Evolutionary conservation across 2,329 filamentous ascomycete genomes (phyloP).

Genomic region (Diaporthe velutina): DNA sequence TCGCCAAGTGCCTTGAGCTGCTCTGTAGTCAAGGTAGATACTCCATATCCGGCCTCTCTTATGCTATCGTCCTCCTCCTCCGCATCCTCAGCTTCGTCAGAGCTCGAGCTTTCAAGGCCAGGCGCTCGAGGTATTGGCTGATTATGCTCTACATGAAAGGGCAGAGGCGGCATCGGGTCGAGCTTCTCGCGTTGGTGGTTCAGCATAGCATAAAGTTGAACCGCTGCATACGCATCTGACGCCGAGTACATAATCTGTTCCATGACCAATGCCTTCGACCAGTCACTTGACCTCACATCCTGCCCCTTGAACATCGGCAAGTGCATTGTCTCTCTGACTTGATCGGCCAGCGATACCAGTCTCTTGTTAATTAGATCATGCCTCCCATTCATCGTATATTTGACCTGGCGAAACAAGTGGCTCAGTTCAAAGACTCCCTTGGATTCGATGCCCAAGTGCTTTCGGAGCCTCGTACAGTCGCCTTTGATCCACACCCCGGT

Average conservation of each 20-base stretch:
- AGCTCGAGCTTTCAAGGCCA: conserved; percentile 49
- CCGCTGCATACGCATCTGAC: conserved; percentile 84
- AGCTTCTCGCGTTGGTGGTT: conserved; percentile 77
- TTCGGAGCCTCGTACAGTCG: conserved; percentile 77
- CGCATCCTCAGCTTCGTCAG: conserved; percentile 48
- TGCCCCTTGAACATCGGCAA: conserved; percentile 82
- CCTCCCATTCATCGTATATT: conserved; percentile 67
- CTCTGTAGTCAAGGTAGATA: background rate
- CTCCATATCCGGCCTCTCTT: conserved; percentile 19
- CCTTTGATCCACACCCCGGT: conserved; percentile 81
- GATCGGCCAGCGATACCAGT: conserved; percentile 74
- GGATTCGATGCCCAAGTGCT: conserved; percentile 73
- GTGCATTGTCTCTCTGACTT: conserved; percentile 78
- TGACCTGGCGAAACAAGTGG: conserved; percentile 84
- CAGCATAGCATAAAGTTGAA: conserved; percentile 79
- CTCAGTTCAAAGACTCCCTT: conserved; percentile 84
- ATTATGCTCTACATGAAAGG: conserved; percentile 76
- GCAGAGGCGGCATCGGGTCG: conserved; percentile 77
- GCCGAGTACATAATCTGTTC: conserved; percentile 82
- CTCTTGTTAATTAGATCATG: conserved; percentile 73
- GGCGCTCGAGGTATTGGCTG: conserved; percentile 71
- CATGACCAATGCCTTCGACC: conserved; percentile 73
- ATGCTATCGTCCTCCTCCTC: conserved; percentile 45
- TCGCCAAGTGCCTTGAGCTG: background rate
- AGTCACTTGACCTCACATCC: conserved; percentile 79